Base-by-base conservation (phyloP, 2,329 filamentous ascomycete genomes). In the Fusarium foetens region DNA sequence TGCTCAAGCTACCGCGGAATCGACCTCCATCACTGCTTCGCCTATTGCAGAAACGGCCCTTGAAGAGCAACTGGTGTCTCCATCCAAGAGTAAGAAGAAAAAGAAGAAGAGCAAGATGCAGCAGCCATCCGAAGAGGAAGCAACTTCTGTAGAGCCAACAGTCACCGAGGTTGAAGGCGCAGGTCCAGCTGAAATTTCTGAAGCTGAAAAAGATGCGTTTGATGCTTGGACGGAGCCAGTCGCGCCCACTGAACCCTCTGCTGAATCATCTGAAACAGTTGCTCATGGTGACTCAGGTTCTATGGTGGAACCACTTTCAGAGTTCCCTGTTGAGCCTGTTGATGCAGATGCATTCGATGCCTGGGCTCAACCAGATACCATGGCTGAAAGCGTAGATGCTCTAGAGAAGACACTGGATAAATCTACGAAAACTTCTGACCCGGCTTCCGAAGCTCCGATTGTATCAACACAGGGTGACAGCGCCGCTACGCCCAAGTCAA, bases 41-140 rank as follows among this genome's bases (percentile, higher is more conserved):
- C 21, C 38, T n/a, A 23, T 31, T 11, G n/a, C 52, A 19, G 66
- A 71, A n/a, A 38, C 31, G 16, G 57, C 38, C 6, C 41, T 27
- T 17, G 59, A 59, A 33, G 66, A 70, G 29, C 38, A 53, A 27
- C 25, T 29, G 10, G 59, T 60, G 23, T 51, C 70, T 41, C 70
- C 58, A 23, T 58, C 68, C 5, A 74, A 76, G 63, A 73, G 59
- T 52, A 77, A 75, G 63, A 77, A 76, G 63, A 75, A 72, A 57
- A 77, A 77, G 66, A 78, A 75, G 62, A 76, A 78, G 66, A 71
- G 43, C 46, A 76, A 73, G 41, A 21, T 57, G 23, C 67, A 66
- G 25, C 65, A 70, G 27, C 23, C 43, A 39, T 25, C 17, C 11
- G 54, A 71, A 35, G 71, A 73, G 21, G 63, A 70, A 42, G 21